Conservation (phyloP, 2,329 filamentous ascomycete genomes). For the Fonsecaea pugnacius region DNA sequence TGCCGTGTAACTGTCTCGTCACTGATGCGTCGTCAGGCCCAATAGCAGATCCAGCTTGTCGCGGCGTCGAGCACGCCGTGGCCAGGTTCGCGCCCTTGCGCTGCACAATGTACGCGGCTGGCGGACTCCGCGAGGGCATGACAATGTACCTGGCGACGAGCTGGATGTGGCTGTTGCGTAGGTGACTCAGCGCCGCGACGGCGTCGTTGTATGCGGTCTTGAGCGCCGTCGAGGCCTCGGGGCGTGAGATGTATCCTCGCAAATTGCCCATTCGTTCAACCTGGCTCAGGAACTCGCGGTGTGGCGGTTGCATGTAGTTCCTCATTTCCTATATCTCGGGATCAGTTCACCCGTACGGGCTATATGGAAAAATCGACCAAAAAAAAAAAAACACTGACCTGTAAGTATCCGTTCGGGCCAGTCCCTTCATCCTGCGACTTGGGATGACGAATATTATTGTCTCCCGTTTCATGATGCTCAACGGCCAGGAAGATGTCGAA, state of each 20-base stretch:
- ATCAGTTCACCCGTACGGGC: neutral
- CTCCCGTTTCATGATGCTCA: slow-evolving; percentile 51
- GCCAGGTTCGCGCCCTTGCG: slow-evolving; percentile 48
- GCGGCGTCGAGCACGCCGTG: slow-evolving; percentile 48
- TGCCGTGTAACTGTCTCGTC: slow-evolving; percentile 52
- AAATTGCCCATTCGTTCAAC: slow-evolving; percentile 53
- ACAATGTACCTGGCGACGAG: slow-evolving; percentile 60
- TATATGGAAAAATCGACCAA: neutral
- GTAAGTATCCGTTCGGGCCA: slow-evolving; percentile 39
- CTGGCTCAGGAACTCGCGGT: slow-evolving; percentile 56
- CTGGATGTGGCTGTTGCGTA: slow-evolving; percentile 58
- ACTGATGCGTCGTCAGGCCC: slow-evolving; percentile 31
- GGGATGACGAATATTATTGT: slow-evolving; percentile 34
- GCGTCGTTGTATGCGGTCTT: slow-evolving; percentile 24
- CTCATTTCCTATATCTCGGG: slow-evolving; percentile 53
- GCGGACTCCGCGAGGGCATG: slow-evolving; percentile 44
- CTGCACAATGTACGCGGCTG: slow-evolving; percentile 28
- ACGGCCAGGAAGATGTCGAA: slow-evolving; percentile 59
- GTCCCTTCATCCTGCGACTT: slow-evolving; percentile 24
- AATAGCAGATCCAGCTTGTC: slow-evolving; percentile 33
- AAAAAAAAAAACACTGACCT: slow-evolving; percentile 37
- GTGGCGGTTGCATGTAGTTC: slow-evolving; percentile 59
- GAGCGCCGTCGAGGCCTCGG: slow-evolving; percentile 43
- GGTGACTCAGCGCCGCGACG: slow-evolving; percentile 44
- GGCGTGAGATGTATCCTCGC: slow-evolving; percentile 49